Conservation (phyloP, 192 early-diverging fungal genomes). For the Mortierella antarctica region DNA sequence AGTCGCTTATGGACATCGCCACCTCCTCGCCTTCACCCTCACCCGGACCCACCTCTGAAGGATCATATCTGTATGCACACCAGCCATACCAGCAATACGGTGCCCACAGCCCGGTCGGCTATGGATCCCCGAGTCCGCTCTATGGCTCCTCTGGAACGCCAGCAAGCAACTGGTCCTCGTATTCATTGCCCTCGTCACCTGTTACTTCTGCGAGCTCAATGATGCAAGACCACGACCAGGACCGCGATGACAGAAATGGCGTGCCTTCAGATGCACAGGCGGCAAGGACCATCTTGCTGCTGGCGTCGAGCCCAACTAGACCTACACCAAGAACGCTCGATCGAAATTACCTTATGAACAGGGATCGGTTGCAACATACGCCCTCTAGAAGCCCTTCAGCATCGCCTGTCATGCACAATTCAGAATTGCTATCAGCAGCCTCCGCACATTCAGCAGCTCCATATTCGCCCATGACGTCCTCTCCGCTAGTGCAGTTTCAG, state of each 20-base stretch:
- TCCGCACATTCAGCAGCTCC: neutral
- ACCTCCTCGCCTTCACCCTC: constrained; percentile 14
- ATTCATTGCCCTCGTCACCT: constrained; percentile 13
- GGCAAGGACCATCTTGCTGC: constrained; percentile 21
- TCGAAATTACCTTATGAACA: neutral
- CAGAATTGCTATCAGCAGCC: neutral
- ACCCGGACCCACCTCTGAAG: constrained; percentile 2
- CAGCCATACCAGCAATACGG: neutral
- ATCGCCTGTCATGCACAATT: neutral
- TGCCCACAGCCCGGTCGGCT: constrained; percentile 1
- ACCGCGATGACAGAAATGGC: neutral
- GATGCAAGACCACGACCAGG: neutral
- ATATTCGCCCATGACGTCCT: constrained; percentile 31
- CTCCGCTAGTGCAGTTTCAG: constrained; percentile 31
- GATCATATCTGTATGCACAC: neutral
- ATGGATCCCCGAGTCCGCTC: constrained; percentile 7
- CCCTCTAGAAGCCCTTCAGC: neutral
- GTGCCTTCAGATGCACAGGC: constrained; percentile 20
- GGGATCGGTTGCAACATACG: no score
- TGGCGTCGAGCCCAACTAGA: constrained; percentile 29
- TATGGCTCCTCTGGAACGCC: constrained; percentile 13
- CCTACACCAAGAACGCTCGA: constrained; percentile 10
- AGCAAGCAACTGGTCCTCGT: constrained; percentile 14
- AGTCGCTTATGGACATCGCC: constrained; percentile 43
- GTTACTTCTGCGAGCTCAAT: neutral